Percentiles rank a stretch among this genome's conserved stretches.
Conservation (phyloP, 805 yeast species). For the Maudiozyma turicensis region DNA sequence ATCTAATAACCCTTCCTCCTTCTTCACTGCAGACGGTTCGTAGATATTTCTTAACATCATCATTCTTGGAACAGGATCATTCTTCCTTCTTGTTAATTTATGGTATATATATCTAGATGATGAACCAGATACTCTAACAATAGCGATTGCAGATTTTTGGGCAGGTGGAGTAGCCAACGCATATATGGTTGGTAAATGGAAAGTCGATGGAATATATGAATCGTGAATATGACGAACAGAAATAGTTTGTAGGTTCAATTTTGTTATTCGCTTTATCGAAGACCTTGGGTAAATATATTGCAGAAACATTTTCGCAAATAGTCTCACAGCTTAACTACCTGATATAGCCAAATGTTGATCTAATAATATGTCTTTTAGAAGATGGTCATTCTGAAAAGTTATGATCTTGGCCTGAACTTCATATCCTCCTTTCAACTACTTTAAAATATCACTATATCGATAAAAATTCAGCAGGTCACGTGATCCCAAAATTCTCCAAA, state of each 20-base stretch:
- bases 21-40: slow-evolving; percentile 7
- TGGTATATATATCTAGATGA: slow-evolving; percentile 39
- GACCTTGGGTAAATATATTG: not conserved
- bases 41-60: slow-evolving; percentile 54
- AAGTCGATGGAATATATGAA: not conserved
- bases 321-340: no score
- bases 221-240: not conserved
- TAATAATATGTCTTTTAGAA: no score
- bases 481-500: slow-evolving; percentile 2
- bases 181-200: slow-evolving; percentile 58
- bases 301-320: not conserved
- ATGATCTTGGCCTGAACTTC: no score
- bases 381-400: no score
- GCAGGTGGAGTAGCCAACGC: slow-evolving; percentile 83
- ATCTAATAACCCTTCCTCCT: slow-evolving; percentile 43
- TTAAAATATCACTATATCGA: no score
- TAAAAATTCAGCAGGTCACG: no score
- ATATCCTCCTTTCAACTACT: no score
- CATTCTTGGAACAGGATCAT: slow-evolving; percentile 38
- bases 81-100: slow-evolving; percentile 33
- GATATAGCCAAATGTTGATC: no score
- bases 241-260: not conserved
- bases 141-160: slow-evolving; percentile 70
- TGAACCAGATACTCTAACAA: slow-evolving; percentile 74
- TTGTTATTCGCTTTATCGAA: not conserved